Conservation (phyloP, 257 asterid species). For the Solanum pimpinellifolium region DNA sequence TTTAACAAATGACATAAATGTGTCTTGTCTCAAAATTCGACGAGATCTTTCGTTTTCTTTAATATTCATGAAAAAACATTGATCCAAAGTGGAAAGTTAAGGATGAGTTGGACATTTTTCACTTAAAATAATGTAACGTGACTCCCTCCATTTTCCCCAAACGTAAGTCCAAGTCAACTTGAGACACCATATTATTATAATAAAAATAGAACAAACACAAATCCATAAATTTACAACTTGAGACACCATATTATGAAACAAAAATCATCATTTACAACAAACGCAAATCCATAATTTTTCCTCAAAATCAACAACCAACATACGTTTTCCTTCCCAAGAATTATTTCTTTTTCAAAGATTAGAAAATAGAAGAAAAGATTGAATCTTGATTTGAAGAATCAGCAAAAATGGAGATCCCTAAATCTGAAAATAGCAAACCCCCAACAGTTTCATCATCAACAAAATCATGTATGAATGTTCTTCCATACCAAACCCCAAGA, state of each 20-base stretch:
- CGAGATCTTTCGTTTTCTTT: no score
- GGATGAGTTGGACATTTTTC: background rate
- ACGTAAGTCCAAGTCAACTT: background rate
- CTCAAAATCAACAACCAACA: background rate
- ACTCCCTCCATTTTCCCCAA: background rate
- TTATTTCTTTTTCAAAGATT: no score
- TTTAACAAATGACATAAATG: no score
- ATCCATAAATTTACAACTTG: background rate
- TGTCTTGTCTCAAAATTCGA: no score
- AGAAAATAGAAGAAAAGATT: background rate
- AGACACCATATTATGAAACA: background rate
- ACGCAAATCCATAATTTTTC: background rate
- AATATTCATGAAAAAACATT: no score
- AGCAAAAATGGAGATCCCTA: background rate
- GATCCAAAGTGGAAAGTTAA: background rate
- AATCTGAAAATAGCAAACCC: background rate
- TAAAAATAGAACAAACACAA: background rate
- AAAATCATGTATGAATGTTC: background rate
- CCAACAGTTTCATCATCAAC: background rate
- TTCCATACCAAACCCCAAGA: slow-evolving; percentile 5
- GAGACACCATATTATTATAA: background rate
- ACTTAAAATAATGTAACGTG: background rate
- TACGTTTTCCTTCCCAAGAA: background rate
- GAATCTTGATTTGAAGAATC: background rate
- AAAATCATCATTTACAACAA: background rate